Base-by-base conservation (phyloP, 352 stramenopile genomes). In the Hyaloperonospora arabidopsidis region DNA sequence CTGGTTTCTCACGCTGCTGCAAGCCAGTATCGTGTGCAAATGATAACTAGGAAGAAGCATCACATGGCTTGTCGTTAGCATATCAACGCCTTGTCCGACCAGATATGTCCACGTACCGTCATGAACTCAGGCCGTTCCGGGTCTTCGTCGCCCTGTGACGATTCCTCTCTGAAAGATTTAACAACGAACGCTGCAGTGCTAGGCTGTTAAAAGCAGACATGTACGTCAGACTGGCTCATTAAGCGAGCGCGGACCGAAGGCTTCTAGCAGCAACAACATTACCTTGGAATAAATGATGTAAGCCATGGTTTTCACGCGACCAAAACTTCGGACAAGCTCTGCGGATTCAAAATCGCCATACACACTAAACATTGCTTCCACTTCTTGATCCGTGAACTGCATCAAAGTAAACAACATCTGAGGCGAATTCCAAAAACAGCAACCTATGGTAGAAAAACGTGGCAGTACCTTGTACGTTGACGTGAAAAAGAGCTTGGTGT, bases 291-390 rank as follows among this genome's bases (percentile, higher is more conserved):
- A 93, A 34, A 63, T 54, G 29, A 93, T 60, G 38, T 93, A 93
- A 12, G 84, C 84, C 84, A 93, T 93, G 1, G 84, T 92, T 63
- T 87, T 87, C n/a, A 92, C 47, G 19, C 76, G 72, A 2, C 84
- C 84, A 63, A 90, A 90, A 54, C 70, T 89, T 52, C 79, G 82
- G 19, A 86, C 74, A 10, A 85, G 54, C 29, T 89, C 55, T 39
- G 84, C 80, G 18, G 52, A 63, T 32, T 90, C 77, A 44, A 93
- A 83, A 57, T 89, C 67, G 2, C 81, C 74, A 35, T 93, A 93
- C 3, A 86, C 76, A 0, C 61, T 66, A 63, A 93, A 93, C 74
- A 93, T 90, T 1, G 84, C 81, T 22, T 89, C 68, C 0, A 93
- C 44, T 19, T 91, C 84, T 52, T 93, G 84, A 23, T 68, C 50